phyloP scores from a whole-genome alignment of 1,284 basidiomycete genomes.

The Xerocomus amazonicus region DNA sequence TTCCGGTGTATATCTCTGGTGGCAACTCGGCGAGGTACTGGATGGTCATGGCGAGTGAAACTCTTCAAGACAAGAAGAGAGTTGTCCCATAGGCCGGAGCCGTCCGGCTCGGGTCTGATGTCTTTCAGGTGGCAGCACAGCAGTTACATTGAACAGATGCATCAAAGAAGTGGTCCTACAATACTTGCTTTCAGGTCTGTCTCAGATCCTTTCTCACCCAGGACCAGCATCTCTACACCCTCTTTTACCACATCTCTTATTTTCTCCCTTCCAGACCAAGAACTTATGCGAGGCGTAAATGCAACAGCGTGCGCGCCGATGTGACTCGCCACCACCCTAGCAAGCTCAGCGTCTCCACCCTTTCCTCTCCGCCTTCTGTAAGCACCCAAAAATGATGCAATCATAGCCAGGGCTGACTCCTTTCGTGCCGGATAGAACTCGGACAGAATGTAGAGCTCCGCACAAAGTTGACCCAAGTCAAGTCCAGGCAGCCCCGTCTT shows the following conservation, averaged over 20 bases:
- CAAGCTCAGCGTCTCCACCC: slow-evolving; percentile 20
- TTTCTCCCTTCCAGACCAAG: slow-evolving; percentile 44
- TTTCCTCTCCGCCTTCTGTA: slow-evolving; percentile 35
- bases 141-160: neutral
- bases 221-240: slow-evolving; percentile 43
- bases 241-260: slow-evolving; percentile 45
- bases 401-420: slow-evolving; percentile 31
- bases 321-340: slow-evolving; percentile 38
- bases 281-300: slow-evolving; percentile 39
- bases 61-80: no score
- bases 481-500: slow-evolving; percentile 49
- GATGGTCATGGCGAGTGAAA: slow-evolving; percentile 9
- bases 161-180: slow-evolving; percentile 26
- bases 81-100: no score
- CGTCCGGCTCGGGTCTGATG: no score
- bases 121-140: no score
- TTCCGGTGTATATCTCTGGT: slow-evolving; percentile 53
- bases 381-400: slow-evolving; percentile 41
- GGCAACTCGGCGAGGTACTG: slow-evolving; percentile 41
- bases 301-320: slow-evolving; percentile 49
- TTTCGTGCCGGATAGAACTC: slow-evolving; percentile 41
- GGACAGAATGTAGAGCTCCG: slow-evolving; percentile 49
- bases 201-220: slow-evolving; percentile 33
- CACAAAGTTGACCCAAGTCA: slow-evolving; percentile 59
- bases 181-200: slow-evolving; percentile 31